Conservation (phyloP, 140 eudicot species). For the Oenanthe javanica region DNA sequence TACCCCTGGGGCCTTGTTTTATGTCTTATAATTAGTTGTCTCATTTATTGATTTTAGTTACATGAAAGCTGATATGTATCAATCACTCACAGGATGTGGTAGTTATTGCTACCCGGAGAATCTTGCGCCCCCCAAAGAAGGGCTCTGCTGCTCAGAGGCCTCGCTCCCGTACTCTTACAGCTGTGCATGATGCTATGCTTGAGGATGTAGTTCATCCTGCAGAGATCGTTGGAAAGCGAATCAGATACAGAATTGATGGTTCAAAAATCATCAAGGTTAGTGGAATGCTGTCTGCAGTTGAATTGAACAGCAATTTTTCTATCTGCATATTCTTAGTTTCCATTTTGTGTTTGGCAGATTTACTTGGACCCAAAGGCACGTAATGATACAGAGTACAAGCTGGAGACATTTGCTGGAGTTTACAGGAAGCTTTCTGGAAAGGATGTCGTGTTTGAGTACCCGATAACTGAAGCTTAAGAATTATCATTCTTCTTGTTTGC, state of each 20-base stretch:
- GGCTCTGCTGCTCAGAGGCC: slow-evolving; percentile 74
- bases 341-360: slow-evolving; percentile 27
- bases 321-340: background rate
- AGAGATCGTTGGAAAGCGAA: slow-evolving; percentile 70
- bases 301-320: background rate
- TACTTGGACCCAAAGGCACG: slow-evolving; percentile 71
- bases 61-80: background rate
- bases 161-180: slow-evolving; percentile 68
- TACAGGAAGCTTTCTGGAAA: slow-evolving; percentile 87
- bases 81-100: slow-evolving; percentile 49
- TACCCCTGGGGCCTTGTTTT: background rate
- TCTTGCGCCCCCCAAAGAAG: slow-evolving; percentile 74
- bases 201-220: slow-evolving; percentile 75
- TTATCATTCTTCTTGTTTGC: background rate
- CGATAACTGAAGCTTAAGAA: slow-evolving; percentile 35
- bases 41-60: no score
- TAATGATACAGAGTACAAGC: slow-evolving; percentile 72
- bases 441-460: slow-evolving; percentile 75
- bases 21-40: background rate
- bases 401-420: slow-evolving; percentile 72
- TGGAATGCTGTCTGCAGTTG: background rate
- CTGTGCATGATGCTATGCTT: slow-evolving; percentile 79
- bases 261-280: slow-evolving; percentile 66
- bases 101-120: slow-evolving; percentile 67
- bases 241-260: slow-evolving; percentile 58